phyloP scores from a whole-genome alignment of 805 yeast genomes.

The Saccharomycopsis schoenii region DNA sequence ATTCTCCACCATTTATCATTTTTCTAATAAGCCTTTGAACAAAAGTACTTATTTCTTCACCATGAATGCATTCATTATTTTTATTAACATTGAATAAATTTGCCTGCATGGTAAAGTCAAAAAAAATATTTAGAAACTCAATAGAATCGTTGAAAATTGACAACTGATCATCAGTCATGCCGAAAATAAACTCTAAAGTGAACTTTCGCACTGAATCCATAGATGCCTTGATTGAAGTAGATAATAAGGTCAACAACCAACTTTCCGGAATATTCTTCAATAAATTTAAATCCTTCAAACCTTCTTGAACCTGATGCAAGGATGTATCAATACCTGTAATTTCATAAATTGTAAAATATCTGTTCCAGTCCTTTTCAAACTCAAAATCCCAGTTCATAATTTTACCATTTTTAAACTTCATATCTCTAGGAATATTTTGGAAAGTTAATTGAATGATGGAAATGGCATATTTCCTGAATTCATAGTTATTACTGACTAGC shows the following conservation, averaged over 20 bases:
- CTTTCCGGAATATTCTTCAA: constrained; percentile 40
- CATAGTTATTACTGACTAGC: constrained; percentile 47
- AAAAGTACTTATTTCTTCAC: constrained; percentile 39
- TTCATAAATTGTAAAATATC: constrained; percentile 66
- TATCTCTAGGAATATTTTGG: constrained; percentile 29
- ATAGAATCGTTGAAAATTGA: constrained; percentile 33
- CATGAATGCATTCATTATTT: constrained; percentile 44
- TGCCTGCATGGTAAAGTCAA: constrained; percentile 57
- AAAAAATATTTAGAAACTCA: constrained; percentile 33
- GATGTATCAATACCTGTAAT: constrained; percentile 80
- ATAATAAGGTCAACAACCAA: constrained; percentile 66
- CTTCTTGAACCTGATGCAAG: constrained; percentile 76
- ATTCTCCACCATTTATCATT: constrained; percentile 23
- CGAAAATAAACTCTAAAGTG: constrained; percentile 44
- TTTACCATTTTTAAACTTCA: constrained; percentile 22
- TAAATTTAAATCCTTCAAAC: constrained; percentile 43
- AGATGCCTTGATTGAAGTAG: constrained; percentile 67
- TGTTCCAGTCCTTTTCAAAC: constrained; percentile 48
- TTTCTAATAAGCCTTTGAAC: constrained; percentile 28
- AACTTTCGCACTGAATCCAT: constrained; percentile 70
- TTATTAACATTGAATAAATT: constrained; percentile 42
- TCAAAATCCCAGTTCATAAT: constrained; percentile 37
- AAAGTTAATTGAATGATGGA: constrained; percentile 57
- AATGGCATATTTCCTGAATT: constrained; percentile 56
- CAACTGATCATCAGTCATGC: constrained; percentile 38